A percentile compares a stretch with the other conserved stretches of the same genome.
These are phyloP conservation scores for Purpureocillium takamizusanense DNA, from an alignment of 2,329 filamentous ascomycete species.

Conservation along the genomic window DNA sequence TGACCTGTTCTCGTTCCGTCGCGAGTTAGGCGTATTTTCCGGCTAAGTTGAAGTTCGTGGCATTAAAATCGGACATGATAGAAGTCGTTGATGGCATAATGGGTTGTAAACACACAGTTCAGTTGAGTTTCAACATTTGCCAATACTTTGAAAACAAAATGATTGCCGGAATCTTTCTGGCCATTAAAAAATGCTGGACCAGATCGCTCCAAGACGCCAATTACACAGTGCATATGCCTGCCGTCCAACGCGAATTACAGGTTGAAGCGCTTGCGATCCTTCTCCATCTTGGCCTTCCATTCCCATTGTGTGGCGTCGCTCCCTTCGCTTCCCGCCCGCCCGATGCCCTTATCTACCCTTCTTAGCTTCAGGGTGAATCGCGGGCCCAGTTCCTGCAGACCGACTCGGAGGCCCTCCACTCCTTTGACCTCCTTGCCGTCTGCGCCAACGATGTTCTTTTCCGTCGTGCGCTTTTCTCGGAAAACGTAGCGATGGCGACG, in stretches of 20 bases:
- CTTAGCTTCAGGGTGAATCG: constrained; percentile 70
- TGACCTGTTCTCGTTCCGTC: too few species aligned
- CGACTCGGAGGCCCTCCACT: constrained; percentile 76
- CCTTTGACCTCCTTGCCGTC: constrained; percentile 80
- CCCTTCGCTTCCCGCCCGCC: constrained; percentile 57
- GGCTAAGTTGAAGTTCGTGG: too few species aligned
- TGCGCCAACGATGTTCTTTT: constrained; percentile 74
- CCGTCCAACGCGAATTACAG: constrained; percentile 42
- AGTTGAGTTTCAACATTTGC: too few species aligned
- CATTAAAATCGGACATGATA: too few species aligned
- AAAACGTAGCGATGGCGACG: constrained; percentile 87
- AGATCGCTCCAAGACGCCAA: neutral
- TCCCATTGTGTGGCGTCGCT: constrained; percentile 81
- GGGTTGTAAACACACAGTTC: too few species aligned
- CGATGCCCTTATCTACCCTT: constrained; percentile 83
- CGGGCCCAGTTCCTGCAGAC: constrained; percentile 83
- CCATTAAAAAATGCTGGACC: too few species aligned
- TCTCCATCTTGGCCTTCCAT: constrained; percentile 95
- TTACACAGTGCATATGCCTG: neutral
- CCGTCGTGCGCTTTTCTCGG: constrained; percentile 74
- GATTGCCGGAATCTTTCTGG: too few species aligned
- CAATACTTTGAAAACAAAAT: too few species aligned
- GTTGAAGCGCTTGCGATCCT: constrained; percentile 87
- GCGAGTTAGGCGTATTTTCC: too few species aligned
- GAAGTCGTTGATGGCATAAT: too few species aligned